A percentile compares a stretch with the other conserved stretches of the same genome.
Conservation (phyloP, 2,329 filamentous ascomycete species). For the Fusarium gaditjirri region DNA sequence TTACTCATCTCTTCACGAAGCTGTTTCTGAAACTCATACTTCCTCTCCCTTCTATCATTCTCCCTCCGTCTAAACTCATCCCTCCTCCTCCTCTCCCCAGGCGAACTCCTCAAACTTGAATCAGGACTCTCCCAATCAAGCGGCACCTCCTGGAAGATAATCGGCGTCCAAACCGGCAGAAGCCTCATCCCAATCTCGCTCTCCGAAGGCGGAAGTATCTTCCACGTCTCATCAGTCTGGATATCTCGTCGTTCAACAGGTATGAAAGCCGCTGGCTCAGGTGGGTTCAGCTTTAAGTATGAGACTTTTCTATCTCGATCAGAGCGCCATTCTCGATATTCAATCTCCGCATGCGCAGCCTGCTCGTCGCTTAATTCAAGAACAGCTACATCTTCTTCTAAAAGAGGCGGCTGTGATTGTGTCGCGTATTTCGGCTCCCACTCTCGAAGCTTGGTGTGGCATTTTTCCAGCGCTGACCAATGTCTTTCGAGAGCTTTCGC, state of each 20-base stretch:
- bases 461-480: constrained; percentile 32
- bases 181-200: neutral
- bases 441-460: constrained; percentile 22
- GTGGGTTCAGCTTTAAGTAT: neutral
- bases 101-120: neutral
- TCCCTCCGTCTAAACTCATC: constrained; percentile 11
- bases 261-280: constrained; percentile 2
- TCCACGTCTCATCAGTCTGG: constrained; percentile 19
- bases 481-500: constrained; percentile 12
- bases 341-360: constrained; percentile 9
- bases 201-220: neutral
- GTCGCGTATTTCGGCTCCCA: constrained; percentile 24
- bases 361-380: constrained; percentile 20
- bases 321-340: constrained; percentile 19
- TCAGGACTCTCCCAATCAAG: constrained; percentile 9
- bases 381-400: neutral
- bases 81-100: neutral
- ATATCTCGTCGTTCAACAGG: constrained; percentile 6
- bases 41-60: constrained; percentile 14
- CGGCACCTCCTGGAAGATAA: constrained; percentile 13
- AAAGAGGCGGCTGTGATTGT: neutral
- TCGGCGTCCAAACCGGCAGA: constrained; percentile 13
- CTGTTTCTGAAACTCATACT: constrained; percentile 20
- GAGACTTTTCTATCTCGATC: constrained; percentile 23
- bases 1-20: neutral